Evolutionary conservation across 2,329 filamentous ascomycete genomes (phyloP), one percentile per base, ranked within the genome.

Genomic region (Colletotrichum sp.): DNA sequence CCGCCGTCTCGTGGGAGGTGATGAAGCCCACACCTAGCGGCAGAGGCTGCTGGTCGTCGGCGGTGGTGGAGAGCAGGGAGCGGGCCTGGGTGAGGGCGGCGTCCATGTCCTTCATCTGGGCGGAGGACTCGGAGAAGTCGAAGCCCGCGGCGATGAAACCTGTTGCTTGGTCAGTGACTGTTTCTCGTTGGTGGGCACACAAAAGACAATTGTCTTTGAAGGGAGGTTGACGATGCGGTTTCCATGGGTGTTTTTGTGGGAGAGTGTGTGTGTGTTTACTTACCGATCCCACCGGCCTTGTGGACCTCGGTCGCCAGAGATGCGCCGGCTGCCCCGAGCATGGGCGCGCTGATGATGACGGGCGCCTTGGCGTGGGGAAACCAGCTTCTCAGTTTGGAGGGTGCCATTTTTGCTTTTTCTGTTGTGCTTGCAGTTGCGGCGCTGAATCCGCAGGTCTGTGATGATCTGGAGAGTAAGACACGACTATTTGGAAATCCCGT

Each of bases 11-110:
- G 68, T 88, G 83, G 72, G 90, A 91, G 62, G 91, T 89, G 70
- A 94, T 87, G 82, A 94, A 92, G 71, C 92, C 93, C 5, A 93
- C 86, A 75, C 89, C 91, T 49, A 94, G 83, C 49, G 89, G 89
- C 1, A 91, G 81, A 52, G 10, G 44, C 44, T 52, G n/a, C 44
- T 49, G n/a, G 3, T 49, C n/a, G 4, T 83, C 77, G 4, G 70
- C 77, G 28, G 59, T 62, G 7, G 67, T 32, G n/a, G 73, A 78
- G 18, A 85, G 80, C 30, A 83, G 82, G 15, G 75, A 30, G 9
- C 81, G 79, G 71, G 79, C 79, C 52, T 84, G 80, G 39, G 77
- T 66, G 24, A 87, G 81, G 66, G 85, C 81, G 55, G 78, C 78
- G 30, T 83, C 79, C 39, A 87, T 83, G 39, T 81, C 80, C 32